phyloP scores from a whole-genome alignment of 768 basidiomycete species.

The Multifurca ochricompacta region DNA sequence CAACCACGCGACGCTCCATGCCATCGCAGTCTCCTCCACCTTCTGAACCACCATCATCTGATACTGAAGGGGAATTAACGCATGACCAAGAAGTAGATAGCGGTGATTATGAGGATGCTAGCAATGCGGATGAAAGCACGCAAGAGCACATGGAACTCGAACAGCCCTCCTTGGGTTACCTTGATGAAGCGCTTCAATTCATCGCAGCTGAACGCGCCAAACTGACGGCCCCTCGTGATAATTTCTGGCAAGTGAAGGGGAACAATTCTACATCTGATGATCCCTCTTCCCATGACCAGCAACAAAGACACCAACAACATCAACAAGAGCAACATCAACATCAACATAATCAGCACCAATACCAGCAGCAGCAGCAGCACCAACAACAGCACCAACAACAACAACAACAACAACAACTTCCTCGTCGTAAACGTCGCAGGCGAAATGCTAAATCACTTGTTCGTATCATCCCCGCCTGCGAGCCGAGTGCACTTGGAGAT shows the following conservation, averaged over 20 bases:
- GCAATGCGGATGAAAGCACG: constrained; percentile 26
- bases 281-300: constrained; percentile 1
- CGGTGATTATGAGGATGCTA: constrained; percentile 21
- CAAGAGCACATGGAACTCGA: too few relatives aligned
- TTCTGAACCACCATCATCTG: constrained; percentile 23
- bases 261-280: constrained; percentile 20
- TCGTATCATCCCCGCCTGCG: constrained; percentile 10
- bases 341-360: not conserved
- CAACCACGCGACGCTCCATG: constrained; percentile 14
- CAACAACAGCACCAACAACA: not conserved
- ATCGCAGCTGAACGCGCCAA: constrained; percentile 62
- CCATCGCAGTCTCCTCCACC: constrained; percentile 16
- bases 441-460: constrained; percentile 23
- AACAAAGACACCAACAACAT: not conserved
- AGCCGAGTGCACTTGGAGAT: not conserved
- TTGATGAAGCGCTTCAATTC: constrained; percentile 70
- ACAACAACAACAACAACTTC: constrained; percentile 5
- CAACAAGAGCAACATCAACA: not conserved
- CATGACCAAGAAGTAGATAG: constrained; percentile 15
- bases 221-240: constrained; percentile 37
- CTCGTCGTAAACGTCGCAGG: constrained; percentile 31
- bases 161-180: constrained; percentile 61
- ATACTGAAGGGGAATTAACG: constrained; percentile 23
- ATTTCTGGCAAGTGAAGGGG: constrained; percentile 7
- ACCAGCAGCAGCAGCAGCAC: not conserved